These are phyloP conservation scores for Pascua sp. DNA, from an alignment of 1,284 basidiomycete genomes.

Conservation along the genomic window DNA sequence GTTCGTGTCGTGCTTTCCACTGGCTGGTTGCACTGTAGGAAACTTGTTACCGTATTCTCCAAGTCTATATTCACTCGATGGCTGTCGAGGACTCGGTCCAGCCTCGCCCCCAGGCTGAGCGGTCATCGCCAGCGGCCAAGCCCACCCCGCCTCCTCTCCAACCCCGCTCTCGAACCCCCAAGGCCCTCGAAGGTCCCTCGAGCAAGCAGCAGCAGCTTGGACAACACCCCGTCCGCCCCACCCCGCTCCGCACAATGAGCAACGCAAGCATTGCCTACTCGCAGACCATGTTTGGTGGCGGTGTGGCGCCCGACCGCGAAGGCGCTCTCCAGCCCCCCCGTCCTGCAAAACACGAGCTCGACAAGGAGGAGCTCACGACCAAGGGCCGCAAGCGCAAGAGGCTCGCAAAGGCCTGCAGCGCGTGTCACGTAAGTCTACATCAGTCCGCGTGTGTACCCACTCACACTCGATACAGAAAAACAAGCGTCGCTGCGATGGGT, in stretches of 20 bases:
- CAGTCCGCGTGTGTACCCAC: background rate
- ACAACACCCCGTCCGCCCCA: constrained; percentile 11
- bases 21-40: too few relatives aligned
- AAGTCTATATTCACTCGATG: background rate
- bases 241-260: constrained; percentile 1
- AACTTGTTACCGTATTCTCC: background rate
- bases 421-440: constrained; percentile 44
- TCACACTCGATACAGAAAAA: constrained; percentile 44
- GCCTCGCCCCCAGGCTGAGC: background rate
- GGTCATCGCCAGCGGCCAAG: background rate
- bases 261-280: constrained; percentile 11
- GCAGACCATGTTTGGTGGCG: constrained; percentile 14
- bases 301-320: background rate
- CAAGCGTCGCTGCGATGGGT: constrained; percentile 54
- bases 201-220: constrained; percentile 1
- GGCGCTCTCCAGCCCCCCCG: constrained; percentile 6
- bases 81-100: background rate
- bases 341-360: constrained; percentile 14
- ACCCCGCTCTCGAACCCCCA: constrained; percentile 12
- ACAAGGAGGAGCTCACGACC: constrained; percentile 47
- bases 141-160: constrained; percentile 9
- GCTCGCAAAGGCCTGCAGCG: constrained; percentile 48
- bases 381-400: constrained; percentile 49
- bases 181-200: constrained; percentile 4
- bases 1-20: too few relatives aligned